Evolutionary conservation across 2,329 filamentous ascomycete species (phyloP), one percentile per base, ranked within the genome.

Genomic region (Xenoacremonium recifei): DNA sequence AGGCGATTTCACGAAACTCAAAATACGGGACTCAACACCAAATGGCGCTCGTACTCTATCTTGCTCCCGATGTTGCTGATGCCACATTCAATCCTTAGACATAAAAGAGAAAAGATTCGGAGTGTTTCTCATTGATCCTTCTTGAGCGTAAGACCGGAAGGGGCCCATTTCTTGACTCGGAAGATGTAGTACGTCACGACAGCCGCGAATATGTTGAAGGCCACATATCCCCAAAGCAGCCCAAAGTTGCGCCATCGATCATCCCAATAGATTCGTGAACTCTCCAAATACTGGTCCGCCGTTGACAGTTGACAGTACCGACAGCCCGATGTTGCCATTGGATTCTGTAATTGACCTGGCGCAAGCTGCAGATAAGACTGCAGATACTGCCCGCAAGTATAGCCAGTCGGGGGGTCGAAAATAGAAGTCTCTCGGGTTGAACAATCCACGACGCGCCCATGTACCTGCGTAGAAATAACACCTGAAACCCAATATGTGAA

Each of bases 401-500:
- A 46, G 13, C 69, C 70, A 4, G 53, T 35, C 0, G 76, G 72
- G 1, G 85, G 79, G 21, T 82, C 65, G 66, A 91, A 89, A 23
- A 74, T 66, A 2, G 82, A 80, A 0, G 76, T 72, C 60, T 92
- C 87, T 6, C 61, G 58, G 0, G 64, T 44, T 0, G 74, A 67
- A 58, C 82, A 87, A 0, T 55, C 48, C 15, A 86, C 72, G 0
- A 57, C 32, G 2, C 81, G 68, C 12, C 65, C 71, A 37, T 81
- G 74, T 3, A 90, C 69, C 59, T 84, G 77, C 0, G 84, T 86
- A 2, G 80, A 72, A 3, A 87, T 73, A 63, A 89, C 83, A 10
- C 80, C 84, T 2, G 74, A 73, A 44, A 89, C 79, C 72, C 74
- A 80, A 62, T 87, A 88, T 0, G 81, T 86, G 45, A 87, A 82